Conservation (phyloP, 73 alveolate species). For the Halteria grandinella region DNA sequence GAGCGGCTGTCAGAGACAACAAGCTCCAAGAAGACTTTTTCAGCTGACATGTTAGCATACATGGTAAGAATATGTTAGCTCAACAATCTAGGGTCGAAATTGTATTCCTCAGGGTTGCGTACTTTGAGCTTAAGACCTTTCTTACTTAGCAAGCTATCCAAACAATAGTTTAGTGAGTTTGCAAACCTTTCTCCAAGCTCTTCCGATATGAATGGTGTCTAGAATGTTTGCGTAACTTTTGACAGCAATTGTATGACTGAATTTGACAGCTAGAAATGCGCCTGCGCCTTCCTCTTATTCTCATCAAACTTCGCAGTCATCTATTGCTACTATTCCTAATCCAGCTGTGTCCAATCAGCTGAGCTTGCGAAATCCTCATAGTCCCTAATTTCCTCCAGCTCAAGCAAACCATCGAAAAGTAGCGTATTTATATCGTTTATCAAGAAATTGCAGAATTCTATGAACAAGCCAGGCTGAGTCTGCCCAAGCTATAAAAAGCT, state of each 20-base stretch:
- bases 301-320: constrained; percentile 70
- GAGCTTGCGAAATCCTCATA: constrained; percentile 32
- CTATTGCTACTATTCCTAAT: constrained; percentile 70
- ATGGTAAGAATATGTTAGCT: constrained; percentile 64
- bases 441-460: constrained; percentile 55
- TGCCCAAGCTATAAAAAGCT: not conserved
- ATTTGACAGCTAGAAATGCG: constrained; percentile 64
- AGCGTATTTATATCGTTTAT: constrained; percentile 62
- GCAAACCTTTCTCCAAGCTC: constrained; percentile 78
- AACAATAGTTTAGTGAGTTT: constrained; percentile 74
- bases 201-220: constrained; percentile 66
- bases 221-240: constrained; percentile 70
- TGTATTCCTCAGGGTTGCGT: constrained; percentile 73
- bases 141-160: constrained; percentile 78
- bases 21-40: constrained; percentile 67
- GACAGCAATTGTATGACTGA: constrained; percentile 63
- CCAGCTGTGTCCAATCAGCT: constrained; percentile 58
- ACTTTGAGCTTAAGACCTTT: constrained; percentile 78
- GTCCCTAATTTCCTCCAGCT: constrained; percentile 56
- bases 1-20: constrained; percentile 75
- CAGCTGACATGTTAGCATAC: constrained; percentile 72
- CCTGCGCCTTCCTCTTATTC: constrained; percentile 61
- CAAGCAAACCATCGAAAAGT: constrained; percentile 31
- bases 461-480: constrained; percentile 16
- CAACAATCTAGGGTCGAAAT: constrained; percentile 79